A percentile compares a stretch with the other conserved stretches of the same genome.
These are phyloP conservation scores for Vitis labrusca DNA, from an alignment of 164 flowering plant species.

Conservation along the genomic window DNA sequence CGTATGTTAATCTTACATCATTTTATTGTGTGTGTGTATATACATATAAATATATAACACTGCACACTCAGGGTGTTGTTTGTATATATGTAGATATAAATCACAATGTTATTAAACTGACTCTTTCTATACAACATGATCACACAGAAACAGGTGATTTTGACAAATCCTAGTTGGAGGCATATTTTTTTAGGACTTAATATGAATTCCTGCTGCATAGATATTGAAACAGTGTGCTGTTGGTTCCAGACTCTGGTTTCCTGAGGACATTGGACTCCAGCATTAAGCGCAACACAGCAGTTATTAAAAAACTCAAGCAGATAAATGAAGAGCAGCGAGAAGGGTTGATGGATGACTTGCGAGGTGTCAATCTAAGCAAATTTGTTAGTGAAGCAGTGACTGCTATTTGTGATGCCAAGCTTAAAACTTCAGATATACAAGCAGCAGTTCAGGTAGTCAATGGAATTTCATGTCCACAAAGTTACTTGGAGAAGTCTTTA, in stretches of 20 bases:
- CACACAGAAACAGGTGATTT: too few relatives aligned
- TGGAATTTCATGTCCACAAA: neutral
- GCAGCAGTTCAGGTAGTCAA: conserved; percentile 89
- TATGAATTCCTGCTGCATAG: neutral
- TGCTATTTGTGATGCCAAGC: conserved; percentile 94
- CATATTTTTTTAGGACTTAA: neutral
- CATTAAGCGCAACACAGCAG: conserved; percentile 93
- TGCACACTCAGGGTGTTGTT: too few relatives aligned
- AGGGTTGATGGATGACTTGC: conserved; percentile 83
- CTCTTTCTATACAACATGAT: too few relatives aligned
- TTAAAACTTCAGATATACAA: conserved; percentile 78
- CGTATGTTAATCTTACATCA: too few relatives aligned
- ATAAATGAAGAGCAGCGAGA: conserved; percentile 93
- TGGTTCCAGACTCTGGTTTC: conserved; percentile 68
- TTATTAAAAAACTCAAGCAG: conserved; percentile 90
- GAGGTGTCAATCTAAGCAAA: conserved; percentile 86
- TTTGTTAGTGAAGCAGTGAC: conserved; percentile 99
- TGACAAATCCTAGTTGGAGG: too few relatives aligned
- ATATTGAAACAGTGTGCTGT: conserved; percentile 2
- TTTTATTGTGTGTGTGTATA: too few relatives aligned
- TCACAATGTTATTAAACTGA: too few relatives aligned
- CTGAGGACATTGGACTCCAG: conserved; percentile 93
- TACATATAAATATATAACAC: too few relatives aligned
- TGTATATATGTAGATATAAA: too few relatives aligned
- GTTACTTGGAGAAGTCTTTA: too few relatives aligned